phyloP scores from a whole-genome alignment of 768 basidiomycete species.

The Amanita inopinata region DNA sequence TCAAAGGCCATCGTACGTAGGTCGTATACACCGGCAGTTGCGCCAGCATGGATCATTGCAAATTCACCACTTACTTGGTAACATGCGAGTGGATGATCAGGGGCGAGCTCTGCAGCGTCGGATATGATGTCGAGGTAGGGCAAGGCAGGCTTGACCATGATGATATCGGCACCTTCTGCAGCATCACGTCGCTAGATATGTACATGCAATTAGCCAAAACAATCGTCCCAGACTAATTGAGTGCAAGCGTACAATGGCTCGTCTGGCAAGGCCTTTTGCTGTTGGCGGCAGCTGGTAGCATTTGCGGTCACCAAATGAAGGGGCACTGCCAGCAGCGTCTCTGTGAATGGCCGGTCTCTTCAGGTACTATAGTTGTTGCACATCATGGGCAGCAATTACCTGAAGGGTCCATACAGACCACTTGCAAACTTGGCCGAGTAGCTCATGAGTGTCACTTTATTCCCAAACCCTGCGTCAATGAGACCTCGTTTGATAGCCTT shows the following conservation, averaged over 20 bases:
- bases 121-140: constrained; percentile 96
- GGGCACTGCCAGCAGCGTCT: constrained; percentile 95
- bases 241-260: constrained; percentile 75
- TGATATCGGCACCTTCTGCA: constrained; percentile 89
- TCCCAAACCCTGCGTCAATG: constrained; percentile 77
- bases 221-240: too few relatives aligned
- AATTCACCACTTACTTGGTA: constrained; percentile 98
- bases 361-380: background rate
- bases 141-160: constrained; percentile 97
- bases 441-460: constrained; percentile 88
- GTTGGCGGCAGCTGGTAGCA: constrained; percentile 95
- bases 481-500: constrained; percentile 79
- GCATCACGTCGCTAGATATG: constrained; percentile 75
- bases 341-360: constrained; percentile 38
- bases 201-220: too few relatives aligned
- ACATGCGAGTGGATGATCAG: constrained; percentile 87
- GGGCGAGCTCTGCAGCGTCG: constrained; percentile 73
- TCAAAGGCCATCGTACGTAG: background rate
- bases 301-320: constrained; percentile 90
- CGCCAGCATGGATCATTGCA: constrained; percentile 94
- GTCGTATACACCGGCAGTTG: background rate
- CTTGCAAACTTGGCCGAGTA: constrained; percentile 99
- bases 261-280: constrained; percentile 81
- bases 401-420: constrained; percentile 90
- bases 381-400: constrained; percentile 33